Conservation (phyloP, 2,329 filamentous ascomycete species). For the Fusarium redolens region DNA sequence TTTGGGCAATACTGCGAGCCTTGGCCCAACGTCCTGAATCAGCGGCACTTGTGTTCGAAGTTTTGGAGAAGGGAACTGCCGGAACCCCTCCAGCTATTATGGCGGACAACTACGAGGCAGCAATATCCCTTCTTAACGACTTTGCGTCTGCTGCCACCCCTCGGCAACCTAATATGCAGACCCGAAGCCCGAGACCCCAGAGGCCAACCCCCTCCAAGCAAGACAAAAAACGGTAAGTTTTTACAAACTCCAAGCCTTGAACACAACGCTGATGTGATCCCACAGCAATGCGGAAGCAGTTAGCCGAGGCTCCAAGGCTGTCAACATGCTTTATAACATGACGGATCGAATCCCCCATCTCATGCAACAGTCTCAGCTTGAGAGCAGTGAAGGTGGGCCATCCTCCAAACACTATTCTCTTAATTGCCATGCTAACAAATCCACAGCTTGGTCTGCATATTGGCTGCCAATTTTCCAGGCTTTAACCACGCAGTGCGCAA, state of each 20-base stretch:
- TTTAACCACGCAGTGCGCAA: conserved; percentile 89
- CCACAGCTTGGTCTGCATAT: conserved; percentile 90
- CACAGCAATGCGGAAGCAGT: conserved; percentile 65
- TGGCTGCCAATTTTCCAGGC: conserved; percentile 96
- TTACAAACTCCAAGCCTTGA: not conserved
- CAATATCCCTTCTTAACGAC: conserved; percentile 84
- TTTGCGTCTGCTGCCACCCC: conserved; percentile 87
- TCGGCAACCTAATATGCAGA: conserved; percentile 76
- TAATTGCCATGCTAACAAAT: conserved; percentile 18
- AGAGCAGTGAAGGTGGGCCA: conserved; percentile 79
- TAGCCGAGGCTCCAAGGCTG: conserved; percentile 80
- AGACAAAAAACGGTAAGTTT: conserved; percentile 43
- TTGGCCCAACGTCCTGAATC: conserved; percentile 77
- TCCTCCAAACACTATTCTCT: not conserved
- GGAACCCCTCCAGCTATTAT: conserved; percentile 85
- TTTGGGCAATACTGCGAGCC: conserved; percentile 89
- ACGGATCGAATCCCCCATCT: conserved; percentile 84
- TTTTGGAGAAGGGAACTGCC: conserved; percentile 82
- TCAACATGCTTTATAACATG: conserved; percentile 84
- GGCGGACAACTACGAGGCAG: conserved; percentile 94
- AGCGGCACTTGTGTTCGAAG: conserved; percentile 83
- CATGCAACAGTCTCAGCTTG: conserved; percentile 93
- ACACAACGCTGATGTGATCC: not conserved
- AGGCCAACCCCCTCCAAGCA: conserved; percentile 47
- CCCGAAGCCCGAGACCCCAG: conserved; percentile 64